phyloP scores from a whole-genome alignment of 352 stramenopile genomes.

The Globisporangium cystogenes region DNA sequence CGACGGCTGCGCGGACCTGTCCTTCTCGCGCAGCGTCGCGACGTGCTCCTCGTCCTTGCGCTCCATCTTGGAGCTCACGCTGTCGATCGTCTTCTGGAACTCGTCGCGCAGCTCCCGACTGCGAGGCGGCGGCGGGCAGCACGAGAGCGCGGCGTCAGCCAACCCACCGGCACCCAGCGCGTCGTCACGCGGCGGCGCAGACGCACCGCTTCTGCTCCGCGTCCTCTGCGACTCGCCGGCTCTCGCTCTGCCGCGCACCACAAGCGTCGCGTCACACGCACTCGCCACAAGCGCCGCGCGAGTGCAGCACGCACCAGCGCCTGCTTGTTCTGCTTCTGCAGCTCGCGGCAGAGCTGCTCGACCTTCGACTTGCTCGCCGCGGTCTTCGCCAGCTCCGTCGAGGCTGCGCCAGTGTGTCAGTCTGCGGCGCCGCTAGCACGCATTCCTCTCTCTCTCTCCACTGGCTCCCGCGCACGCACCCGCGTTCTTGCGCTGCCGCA shows the following conservation, averaged over 20 bases:
- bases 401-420: conserved; percentile 36
- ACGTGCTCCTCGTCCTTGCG: conserved; percentile 83
- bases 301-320: conserved; percentile 13
- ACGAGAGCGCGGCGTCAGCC: no score
- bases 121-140: background rate
- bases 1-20: conserved; percentile 40
- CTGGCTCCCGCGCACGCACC: conserved; percentile 25
- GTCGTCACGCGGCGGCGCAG: no score
- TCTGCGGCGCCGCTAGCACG: no score
- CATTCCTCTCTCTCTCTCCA: no score
- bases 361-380: conserved; percentile 66
- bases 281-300: background rate
- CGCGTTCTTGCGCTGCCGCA: conserved; percentile 67
- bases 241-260: conserved; percentile 38
- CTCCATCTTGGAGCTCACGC: conserved; percentile 88
- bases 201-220: conserved; percentile 74
- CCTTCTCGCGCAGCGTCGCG: conserved; percentile 78
- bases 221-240: conserved; percentile 76
- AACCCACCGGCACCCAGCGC: no score
- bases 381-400: conserved; percentile 57
- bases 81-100: conserved; percentile 86
- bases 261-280: conserved; percentile 2
- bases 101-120: conserved; percentile 69
- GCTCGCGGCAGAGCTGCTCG: conserved; percentile 77
- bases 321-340: conserved; percentile 87